These are phyloP conservation scores for Salix exigua DNA, from an alignment of 345 rosid genomes.

Conservation along the genomic window DNA sequence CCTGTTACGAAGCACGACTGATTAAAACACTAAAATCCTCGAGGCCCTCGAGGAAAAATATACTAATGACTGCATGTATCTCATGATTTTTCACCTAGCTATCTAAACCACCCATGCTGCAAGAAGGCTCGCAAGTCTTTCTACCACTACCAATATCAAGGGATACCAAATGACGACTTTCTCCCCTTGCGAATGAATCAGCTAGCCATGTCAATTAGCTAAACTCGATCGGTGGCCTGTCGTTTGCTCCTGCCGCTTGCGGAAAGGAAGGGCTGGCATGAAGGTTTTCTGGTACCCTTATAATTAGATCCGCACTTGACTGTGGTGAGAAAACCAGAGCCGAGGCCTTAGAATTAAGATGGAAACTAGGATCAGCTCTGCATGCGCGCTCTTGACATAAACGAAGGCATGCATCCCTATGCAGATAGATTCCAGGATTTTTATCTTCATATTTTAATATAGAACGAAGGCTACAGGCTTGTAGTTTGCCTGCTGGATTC, in stretches of 20 bases:
- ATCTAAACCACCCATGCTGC: slow-evolving; percentile 50
- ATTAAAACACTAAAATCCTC: background rate
- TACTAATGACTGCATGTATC: background rate
- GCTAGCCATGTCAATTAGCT: background rate
- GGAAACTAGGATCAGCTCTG: background rate
- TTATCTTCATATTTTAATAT: background rate
- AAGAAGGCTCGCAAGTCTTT: slow-evolving; percentile 38
- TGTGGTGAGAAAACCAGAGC: background rate
- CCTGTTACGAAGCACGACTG: slow-evolving; percentile 13
- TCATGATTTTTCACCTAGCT: slow-evolving; percentile 22
- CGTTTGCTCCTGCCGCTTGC: background rate
- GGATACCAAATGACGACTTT: slow-evolving; percentile 31
- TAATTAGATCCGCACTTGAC: background rate
- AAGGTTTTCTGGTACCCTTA: background rate
- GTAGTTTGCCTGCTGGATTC: background rate
- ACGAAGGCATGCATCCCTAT: background rate
- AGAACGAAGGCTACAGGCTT: background rate
- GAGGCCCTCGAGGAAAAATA: background rate
- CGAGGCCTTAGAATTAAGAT: background rate
- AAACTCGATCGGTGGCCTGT: background rate
- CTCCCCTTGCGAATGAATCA: slow-evolving; percentile 6
- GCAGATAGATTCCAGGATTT: background rate
- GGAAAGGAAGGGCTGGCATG: background rate
- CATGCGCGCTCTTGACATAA: background rate
- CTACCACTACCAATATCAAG: slow-evolving; percentile 21